Base-by-base conservation (phyloP, 2,329 filamentous ascomycete species). In the Clarireedia paspali region DNA sequence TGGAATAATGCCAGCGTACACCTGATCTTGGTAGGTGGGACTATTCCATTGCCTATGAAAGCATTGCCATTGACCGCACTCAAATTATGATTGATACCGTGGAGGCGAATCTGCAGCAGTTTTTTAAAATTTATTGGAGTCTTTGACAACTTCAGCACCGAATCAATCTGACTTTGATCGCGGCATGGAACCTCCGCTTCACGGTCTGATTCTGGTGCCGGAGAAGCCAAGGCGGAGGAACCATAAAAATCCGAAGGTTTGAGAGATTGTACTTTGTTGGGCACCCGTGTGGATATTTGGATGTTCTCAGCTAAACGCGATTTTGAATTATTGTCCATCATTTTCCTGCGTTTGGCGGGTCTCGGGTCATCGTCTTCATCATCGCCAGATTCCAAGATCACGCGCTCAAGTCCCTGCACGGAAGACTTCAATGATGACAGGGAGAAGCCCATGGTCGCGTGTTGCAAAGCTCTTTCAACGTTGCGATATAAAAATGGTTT, bases 311-410 rank as follows among this genome's bases (percentile, higher is more conserved):
- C 23, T 2, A 23, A 23, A 23, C 12, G 12, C n/a, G n/a, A 4
- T 23, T 26, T 46, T 26, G 14, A 26, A 24, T 52, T 15, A 24
- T 17, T 30, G 12, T n/a, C 42, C 36, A 34, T 40, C 2, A 55
- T 56, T 44, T 54, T 64, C 14, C 64, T 62, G 39, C 65, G 60
- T 53, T 68, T 68, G 27, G 60, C 45, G 14, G 63, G 63, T 40
- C 60, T 50, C 12, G 34, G 46, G 6, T 63, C 57, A n/a, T 66
- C 63, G 23, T 63, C 60, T 26, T 66, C 62, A 2, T 64, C 62
- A 23, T 63, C 60, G n/a, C 60, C 57, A 23, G 55, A 49, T 40
- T 38, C 54, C 34, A 30, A 12, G 39, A 39, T 57, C 52, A 57
- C 49, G 42, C 40, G 53, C 24, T 56, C 38, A 40, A 55, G 55